Conservation (phyloP, 2,329 filamentous ascomycete genomes). For the Colletotrichum somersetense region DNA sequence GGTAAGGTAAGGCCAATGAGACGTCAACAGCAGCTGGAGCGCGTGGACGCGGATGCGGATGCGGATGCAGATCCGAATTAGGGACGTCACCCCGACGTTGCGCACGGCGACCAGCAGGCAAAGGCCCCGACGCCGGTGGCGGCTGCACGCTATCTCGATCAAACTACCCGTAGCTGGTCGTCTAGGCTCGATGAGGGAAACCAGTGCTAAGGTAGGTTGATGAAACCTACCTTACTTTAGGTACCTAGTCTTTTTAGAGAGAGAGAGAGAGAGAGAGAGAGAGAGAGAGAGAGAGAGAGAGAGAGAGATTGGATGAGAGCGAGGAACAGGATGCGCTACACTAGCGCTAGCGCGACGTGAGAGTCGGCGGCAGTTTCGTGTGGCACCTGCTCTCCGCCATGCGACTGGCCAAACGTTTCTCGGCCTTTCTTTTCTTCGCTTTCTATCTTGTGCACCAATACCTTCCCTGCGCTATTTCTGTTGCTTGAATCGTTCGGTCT, state of each 20-base stretch:
- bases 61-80: not conserved
- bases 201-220: not conserved
- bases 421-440: not conserved
- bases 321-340: not conserved
- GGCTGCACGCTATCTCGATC: constrained; percentile 33
- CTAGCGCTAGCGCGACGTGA: constrained; percentile 17
- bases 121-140: not conserved
- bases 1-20: not conserved
- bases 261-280: not conserved
- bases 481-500: constrained; percentile 23
- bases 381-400: constrained; percentile 26
- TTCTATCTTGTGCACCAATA: not conserved
- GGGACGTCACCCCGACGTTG: constrained; percentile 34
- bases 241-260: no score
- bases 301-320: not conserved
- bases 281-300: not conserved
- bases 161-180: not conserved
- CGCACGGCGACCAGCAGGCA: constrained; percentile 38
- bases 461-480: not conserved
- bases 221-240: no score
- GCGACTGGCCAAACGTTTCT: constrained; percentile 33
- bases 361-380: constrained; percentile 35
- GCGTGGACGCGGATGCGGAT: constrained; percentile 4
- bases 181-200: not conserved
- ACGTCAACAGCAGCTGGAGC: constrained; percentile 2